phyloP scores from a whole-genome alignment of 2,329 filamentous ascomycete species.

The Zelopaecilomyces penicillatus region DNA sequence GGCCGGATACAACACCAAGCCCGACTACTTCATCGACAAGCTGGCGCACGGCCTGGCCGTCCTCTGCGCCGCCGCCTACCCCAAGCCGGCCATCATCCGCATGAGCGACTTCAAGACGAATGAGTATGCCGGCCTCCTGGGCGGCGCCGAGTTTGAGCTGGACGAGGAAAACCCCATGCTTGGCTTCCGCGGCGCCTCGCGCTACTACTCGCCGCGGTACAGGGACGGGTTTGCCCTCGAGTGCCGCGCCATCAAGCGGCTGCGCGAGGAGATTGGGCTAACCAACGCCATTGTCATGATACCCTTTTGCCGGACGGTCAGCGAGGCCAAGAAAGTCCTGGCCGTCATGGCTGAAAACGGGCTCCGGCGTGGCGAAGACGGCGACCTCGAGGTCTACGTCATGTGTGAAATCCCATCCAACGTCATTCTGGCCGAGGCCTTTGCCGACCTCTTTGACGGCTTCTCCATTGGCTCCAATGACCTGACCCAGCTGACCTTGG shows the following conservation, averaged over 20 bases:
- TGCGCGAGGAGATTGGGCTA: slow-evolving; percentile 29
- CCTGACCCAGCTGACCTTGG: slow-evolving; percentile 30
- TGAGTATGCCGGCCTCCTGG: slow-evolving; percentile 30
- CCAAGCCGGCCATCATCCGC: slow-evolving; percentile 28
- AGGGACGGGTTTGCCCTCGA: slow-evolving; percentile 30
- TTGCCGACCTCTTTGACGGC: slow-evolving; percentile 29
- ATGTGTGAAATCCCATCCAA: slow-evolving; percentile 35
- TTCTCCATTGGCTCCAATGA: slow-evolving; percentile 35
- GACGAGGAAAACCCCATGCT: slow-evolving; percentile 33
- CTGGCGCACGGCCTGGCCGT: slow-evolving; percentile 26
- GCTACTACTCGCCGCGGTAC: slow-evolving; percentile 31
- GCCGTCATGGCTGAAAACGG: slow-evolving; percentile 28
- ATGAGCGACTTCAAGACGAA: slow-evolving; percentile 35
- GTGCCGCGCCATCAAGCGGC: slow-evolving; percentile 27
- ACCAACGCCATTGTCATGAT: slow-evolving; percentile 30
- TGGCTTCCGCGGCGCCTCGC: slow-evolving; percentile 31
- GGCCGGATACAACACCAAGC: slow-evolving; percentile 22
- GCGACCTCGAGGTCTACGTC: slow-evolving; percentile 29
- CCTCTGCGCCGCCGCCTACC: slow-evolving; percentile 29
- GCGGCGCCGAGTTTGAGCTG: slow-evolving; percentile 30
- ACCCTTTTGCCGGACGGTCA: slow-evolving; percentile 28
- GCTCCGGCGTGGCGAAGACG: slow-evolving; percentile 25
- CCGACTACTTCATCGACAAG: slow-evolving; percentile 31
- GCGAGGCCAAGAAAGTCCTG: slow-evolving; percentile 26
- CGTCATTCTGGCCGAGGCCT: slow-evolving; percentile 27